Conservation (phyloP, 2,329 filamentous ascomycete genomes). For the Tolypocladium ovalisporum region DNA sequence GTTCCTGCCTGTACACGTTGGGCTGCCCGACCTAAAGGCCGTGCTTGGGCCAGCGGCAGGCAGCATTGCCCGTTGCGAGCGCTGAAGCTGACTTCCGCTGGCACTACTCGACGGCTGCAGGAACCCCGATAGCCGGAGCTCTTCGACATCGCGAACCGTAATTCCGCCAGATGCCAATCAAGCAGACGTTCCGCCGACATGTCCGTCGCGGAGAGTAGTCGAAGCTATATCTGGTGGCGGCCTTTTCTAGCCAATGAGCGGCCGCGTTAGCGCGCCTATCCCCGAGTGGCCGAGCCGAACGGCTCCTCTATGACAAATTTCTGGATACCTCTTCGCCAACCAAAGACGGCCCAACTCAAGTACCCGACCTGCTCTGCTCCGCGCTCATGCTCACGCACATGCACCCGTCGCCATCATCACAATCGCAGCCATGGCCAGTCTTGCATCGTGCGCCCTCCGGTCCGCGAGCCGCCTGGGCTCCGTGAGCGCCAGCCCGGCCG, state of each 20-base stretch:
- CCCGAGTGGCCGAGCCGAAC: conserved; percentile 24
- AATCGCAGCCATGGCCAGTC: conserved; percentile 43
- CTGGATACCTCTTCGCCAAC: conserved; percentile 4
- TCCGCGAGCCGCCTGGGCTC: conserved; percentile 56
- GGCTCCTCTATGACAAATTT: conserved; percentile 22
- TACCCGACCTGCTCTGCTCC: conserved; percentile 10
- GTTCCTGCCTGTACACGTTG: not conserved
- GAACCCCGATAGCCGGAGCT: not conserved
- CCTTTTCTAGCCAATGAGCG: conserved; percentile 19
- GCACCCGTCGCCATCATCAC: conserved; percentile 10
- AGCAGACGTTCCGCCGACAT: not conserved
- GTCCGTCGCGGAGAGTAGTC: too few relatives aligned
- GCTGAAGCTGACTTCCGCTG: not conserved
- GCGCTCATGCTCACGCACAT: conserved; percentile 5
- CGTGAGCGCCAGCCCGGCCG: not conserved
- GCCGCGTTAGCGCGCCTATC: conserved; percentile 16
- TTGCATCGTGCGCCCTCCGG: conserved; percentile 60
- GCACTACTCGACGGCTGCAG: not conserved
- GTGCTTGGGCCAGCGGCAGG: not conserved
- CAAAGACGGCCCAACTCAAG: not conserved
- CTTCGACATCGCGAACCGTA: not conserved
- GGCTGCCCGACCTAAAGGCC: not conserved
- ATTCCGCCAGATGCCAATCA: not conserved
- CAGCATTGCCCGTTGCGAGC: not conserved
- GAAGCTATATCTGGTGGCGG: not conserved